Percentiles rank a stretch among this genome's conserved stretches.
Evolutionary conservation across 2,329 filamentous ascomycete species (phyloP).

Genomic region (Ophiocordyceps polyrhachis-furcata): DNA sequence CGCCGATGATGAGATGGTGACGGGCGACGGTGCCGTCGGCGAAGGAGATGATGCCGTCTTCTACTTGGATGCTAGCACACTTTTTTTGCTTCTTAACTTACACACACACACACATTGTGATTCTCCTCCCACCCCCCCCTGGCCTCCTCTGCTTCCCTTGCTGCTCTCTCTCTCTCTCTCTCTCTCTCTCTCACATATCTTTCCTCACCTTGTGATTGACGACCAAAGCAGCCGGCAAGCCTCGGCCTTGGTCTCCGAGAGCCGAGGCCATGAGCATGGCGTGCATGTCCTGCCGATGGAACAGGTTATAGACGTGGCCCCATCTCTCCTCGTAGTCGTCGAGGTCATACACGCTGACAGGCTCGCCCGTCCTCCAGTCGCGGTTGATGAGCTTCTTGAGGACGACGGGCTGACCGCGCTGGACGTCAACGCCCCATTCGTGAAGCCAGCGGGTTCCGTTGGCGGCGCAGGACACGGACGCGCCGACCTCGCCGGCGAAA

Average conservation of each 20-base stretch:
- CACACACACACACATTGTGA: too few species aligned
- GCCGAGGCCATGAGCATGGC: slow-evolving; percentile 44
- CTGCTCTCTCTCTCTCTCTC: too few species aligned
- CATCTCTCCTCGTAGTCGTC: slow-evolving; percentile 46
- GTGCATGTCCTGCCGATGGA: slow-evolving; percentile 52
- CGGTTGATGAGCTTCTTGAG: slow-evolving; percentile 48
- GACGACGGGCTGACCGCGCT: slow-evolving; percentile 45
- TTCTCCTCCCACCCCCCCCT: too few species aligned
- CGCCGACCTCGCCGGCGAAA: slow-evolving; percentile 49
- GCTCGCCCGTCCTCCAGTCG: slow-evolving; percentile 51
- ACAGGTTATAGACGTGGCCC: slow-evolving; percentile 51
- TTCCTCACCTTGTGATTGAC: slow-evolving; percentile 34
- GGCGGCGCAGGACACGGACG: slow-evolving; percentile 47
- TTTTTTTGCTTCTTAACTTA: too few species aligned
- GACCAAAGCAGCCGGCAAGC: slow-evolving; percentile 30
- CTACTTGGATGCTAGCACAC: slow-evolving; percentile 33
- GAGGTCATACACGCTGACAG: slow-evolving; percentile 43
- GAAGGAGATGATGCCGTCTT: slow-evolving; percentile 30
- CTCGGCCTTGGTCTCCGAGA: slow-evolving; percentile 30
- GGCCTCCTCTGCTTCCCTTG: too few species aligned
- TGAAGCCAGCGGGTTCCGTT: slow-evolving; percentile 53
- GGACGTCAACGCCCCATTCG: slow-evolving; percentile 47
- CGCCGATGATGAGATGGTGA: slow-evolving; percentile 44
- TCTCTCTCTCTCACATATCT: too few species aligned
- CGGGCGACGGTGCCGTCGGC: slow-evolving; percentile 26